Base-by-base conservation (phyloP, 2,329 filamentous ascomycete genomes). In the Scortechinia acanthostroma region DNA sequence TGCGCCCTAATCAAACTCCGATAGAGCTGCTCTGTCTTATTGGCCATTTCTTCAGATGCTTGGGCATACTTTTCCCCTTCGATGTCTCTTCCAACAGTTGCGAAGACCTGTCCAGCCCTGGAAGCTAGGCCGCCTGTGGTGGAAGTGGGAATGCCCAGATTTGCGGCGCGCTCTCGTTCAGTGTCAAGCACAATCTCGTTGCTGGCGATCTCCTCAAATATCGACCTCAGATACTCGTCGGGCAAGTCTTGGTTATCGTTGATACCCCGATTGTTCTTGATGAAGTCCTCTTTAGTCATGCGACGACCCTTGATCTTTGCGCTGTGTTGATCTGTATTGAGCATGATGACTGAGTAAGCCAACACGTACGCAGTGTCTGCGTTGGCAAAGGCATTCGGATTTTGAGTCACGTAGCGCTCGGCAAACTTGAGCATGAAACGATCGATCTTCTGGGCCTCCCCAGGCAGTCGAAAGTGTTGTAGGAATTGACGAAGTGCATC, bases 401-500 rank as follows among this genome's bases (percentile, higher is more conserved):
- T 98, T 22, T 91, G 91, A 48, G 84, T 86, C 44, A 95, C 87
- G 61, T 98, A 98, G 48, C 91, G 83, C 63, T 97, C 91, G 6
- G 93, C 93, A 65, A 97, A 98, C 62, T 98, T 98, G 52, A 98
- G 71, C 93, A 98, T 97, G 66, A 97, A 95, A 42, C 93, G 88
- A 79, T 98, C 93, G 53, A 98, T 98, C 70, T 98, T 98, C 60
- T 98, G 93, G 0, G 91, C 91, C 64, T 98, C 93, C 49, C 93
- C 93, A 0, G 93, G 93, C 14, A 98, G 71, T 50, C 93, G 86
- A 71, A 98, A 98, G 21, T 89, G 87, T 61, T 98, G 93, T 13
- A 98, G 70, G 56, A 98, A 98, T 47, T 89, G 83, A 28, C 93
- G 82, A 21, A 98, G 69, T 14, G 93, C 86, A 62, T 96, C 91